phyloP scores from a whole-genome alignment of 2,329 filamentous ascomycete genomes.

The Ophiostoma sp. region DNA sequence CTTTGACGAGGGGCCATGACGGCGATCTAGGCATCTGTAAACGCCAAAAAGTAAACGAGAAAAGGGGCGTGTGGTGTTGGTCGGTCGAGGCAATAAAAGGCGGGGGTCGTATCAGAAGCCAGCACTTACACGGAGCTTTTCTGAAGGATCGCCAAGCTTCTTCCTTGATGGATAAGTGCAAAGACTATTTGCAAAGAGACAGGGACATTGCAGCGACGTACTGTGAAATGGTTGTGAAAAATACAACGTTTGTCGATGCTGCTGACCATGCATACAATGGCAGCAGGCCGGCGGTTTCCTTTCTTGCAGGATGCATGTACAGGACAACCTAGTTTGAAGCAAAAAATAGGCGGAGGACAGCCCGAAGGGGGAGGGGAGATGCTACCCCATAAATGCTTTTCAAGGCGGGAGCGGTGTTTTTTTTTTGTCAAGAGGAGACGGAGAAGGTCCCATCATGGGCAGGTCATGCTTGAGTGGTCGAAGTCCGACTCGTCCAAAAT shows the following conservation, averaged over 20 bases:
- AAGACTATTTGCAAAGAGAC: too few relatives aligned
- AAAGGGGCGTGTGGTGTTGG: background rate
- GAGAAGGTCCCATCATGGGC: background rate
- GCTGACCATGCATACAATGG: background rate
- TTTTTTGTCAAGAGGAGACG: background rate
- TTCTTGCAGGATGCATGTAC: background rate
- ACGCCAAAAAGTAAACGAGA: background rate
- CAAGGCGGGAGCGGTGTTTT: background rate
- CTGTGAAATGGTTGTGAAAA: background rate
- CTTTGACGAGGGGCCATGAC: background rate
- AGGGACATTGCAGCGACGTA: background rate
- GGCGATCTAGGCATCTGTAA: background rate
- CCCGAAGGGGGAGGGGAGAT: background rate
- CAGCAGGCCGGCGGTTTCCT: background rate
- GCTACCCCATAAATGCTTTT: background rate
- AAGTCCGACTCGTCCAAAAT: background rate
- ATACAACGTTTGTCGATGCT: background rate
- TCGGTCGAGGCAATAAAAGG: background rate
- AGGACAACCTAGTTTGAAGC: background rate
- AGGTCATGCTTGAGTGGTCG: background rate
- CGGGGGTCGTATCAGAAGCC: background rate
- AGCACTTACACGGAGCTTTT: background rate
- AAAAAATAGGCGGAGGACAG: background rate
- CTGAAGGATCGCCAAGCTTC: background rate
- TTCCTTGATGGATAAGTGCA: background rate